Conservation (phyloP, 2,329 filamentous ascomycete species). For the Penicillium sp. region DNA sequence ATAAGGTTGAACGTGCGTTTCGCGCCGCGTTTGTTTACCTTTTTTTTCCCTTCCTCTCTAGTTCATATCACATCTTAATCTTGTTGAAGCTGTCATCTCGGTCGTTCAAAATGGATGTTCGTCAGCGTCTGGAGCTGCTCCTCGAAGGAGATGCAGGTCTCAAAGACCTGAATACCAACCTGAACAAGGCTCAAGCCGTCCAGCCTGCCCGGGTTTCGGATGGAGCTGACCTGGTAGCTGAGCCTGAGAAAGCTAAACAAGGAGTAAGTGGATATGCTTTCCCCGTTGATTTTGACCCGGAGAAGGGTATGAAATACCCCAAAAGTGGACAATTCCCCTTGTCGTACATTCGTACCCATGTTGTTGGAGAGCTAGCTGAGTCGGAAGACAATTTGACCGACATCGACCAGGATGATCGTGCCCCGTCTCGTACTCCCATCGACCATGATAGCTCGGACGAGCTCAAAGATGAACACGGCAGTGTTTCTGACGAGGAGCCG, state of each 20-base stretch:
- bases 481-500: not conserved
- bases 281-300: not conserved
- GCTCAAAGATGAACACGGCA: not conserved
- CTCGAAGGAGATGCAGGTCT: not conserved
- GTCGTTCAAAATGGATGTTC: not conserved
- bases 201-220: not conserved
- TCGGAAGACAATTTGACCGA: slow-evolving; percentile 1
- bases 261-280: slow-evolving; percentile 2
- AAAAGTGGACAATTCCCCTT: not conserved
- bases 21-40: not conserved
- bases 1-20: not conserved
- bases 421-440: not conserved
- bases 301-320: not conserved
- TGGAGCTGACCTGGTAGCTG: not conserved
- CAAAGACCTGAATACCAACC: not conserved
- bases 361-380: not conserved
- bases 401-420: not conserved
- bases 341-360: slow-evolving; percentile 3
- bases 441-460: not conserved
- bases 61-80: not conserved
- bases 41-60: not conserved
- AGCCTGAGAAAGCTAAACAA: not conserved
- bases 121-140: not conserved
- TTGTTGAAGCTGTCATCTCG: not conserved
- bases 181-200: not conserved